Evolutionary conservation across 306 rosid species (phyloP).

Genomic region (Elaeagnus macrophylla): DNA sequence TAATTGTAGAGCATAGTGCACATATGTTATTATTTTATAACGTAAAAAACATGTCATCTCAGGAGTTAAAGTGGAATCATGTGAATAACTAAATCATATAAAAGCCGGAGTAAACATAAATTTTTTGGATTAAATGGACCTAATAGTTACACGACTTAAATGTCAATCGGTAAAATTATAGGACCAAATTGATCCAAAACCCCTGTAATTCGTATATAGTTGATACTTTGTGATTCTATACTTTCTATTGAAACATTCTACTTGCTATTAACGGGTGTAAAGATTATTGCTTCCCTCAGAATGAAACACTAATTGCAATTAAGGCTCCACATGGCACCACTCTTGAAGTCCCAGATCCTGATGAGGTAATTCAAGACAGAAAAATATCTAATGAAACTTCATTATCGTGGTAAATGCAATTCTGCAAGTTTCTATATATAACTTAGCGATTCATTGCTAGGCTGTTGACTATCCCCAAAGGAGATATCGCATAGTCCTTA

Average conservation of each 20-base stretch:
- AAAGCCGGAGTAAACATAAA: too few relatives aligned
- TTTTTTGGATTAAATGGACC: too few relatives aligned
- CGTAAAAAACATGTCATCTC: too few relatives aligned
- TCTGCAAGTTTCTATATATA: conserved; percentile 21
- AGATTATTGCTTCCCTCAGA: conserved; percentile 39
- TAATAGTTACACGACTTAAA: too few relatives aligned
- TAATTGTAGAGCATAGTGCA: too few relatives aligned
- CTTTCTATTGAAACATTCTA: conserved; percentile 5
- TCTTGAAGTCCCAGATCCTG: conserved; percentile 97
- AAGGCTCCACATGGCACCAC: conserved; percentile 99
- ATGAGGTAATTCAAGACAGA: conserved; percentile 59
- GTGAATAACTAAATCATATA: too few relatives aligned
- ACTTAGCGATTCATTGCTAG: conserved; percentile 34
- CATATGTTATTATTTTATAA: too few relatives aligned
- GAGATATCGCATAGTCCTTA: conserved; percentile 85
- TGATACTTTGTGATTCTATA: conserved; percentile 6
- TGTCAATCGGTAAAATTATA: too few relatives aligned
- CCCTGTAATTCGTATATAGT: too few relatives aligned
- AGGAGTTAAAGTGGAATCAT: too few relatives aligned
- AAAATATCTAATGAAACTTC: conserved; percentile 1
- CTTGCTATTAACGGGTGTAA: conserved; percentile 10
- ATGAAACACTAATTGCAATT: conserved; percentile 92
- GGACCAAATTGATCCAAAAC: too few relatives aligned
- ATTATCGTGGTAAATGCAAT: conserved; percentile 2
- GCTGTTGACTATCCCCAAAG: conserved; percentile 94